phyloP scores from a whole-genome alignment of 495 filamentous ascomycete genomes.

The Penicillium lagena region DNA sequence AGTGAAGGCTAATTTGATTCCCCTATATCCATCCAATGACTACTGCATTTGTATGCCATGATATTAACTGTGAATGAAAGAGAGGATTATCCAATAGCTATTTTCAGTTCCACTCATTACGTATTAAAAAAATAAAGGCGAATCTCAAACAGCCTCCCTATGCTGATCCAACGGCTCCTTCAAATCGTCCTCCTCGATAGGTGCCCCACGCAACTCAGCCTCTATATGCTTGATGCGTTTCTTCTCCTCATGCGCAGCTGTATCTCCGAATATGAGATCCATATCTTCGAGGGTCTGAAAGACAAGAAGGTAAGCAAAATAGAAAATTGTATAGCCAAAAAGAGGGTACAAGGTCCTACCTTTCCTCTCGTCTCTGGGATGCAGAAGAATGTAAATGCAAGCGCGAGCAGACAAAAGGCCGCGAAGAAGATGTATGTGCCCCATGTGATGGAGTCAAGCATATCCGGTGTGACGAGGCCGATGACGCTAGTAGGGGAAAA shows the following conservation, averaged over 20 bases:
- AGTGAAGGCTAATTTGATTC: too few species aligned
- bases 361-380: constrained; percentile 57
- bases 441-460: constrained; percentile 64
- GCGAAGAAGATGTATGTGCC: constrained; percentile 81
- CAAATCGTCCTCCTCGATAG: constrained; percentile 18
- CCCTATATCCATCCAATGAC: too few species aligned
- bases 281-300: constrained; percentile 45
- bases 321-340: not conserved
- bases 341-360: constrained; percentile 8
- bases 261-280: constrained; percentile 73
- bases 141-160: constrained; percentile 7
- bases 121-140: too few species aligned
- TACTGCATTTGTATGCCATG: too few species aligned
- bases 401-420: constrained; percentile 59
- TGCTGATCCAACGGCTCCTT: constrained; percentile 22
- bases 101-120: too few species aligned
- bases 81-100: too few species aligned
- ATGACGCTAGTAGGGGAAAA: constrained; percentile 43
- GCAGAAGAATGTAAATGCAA: constrained; percentile 49
- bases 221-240: constrained; percentile 70
- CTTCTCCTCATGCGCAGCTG: constrained; percentile 62
- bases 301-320: not conserved
- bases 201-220: constrained; percentile 49
- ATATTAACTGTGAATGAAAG: too few species aligned
- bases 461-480: constrained; percentile 69